phyloP scores from a whole-genome alignment of 768 basidiomycete species.

The Lactarius deliciosus region DNA sequence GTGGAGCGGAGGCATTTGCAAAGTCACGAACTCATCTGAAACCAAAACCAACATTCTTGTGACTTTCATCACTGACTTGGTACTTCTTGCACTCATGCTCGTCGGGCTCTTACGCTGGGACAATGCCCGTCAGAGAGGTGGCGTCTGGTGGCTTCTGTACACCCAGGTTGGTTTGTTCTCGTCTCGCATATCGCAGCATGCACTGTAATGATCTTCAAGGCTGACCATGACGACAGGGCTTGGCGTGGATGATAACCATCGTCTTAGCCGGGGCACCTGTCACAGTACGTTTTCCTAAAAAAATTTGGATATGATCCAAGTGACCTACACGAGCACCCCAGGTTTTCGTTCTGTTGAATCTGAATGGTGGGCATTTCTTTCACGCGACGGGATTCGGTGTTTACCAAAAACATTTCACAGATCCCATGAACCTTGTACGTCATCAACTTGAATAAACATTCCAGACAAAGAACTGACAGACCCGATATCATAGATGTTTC shows the following conservation, averaged over 20 bases:
- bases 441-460: background rate
- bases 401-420: background rate
- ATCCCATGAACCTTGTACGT: slow-evolving; percentile 10
- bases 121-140: background rate
- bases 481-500: slow-evolving; percentile 9
- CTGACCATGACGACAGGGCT: background rate
- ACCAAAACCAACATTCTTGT: slow-evolving; percentile 1
- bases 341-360: slow-evolving; percentile 8
- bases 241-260: slow-evolving; percentile 1
- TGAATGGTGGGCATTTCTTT: slow-evolving; percentile 4
- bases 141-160: slow-evolving; percentile 11
- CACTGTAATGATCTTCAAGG: background rate
- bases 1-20: background rate
- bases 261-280: slow-evolving; percentile 1
- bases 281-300: background rate
- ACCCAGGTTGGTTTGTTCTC: background rate
- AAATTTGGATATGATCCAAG: background rate
- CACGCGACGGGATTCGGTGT: too few species aligned
- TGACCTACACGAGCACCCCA: background rate
- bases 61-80: slow-evolving; percentile 5
- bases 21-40: background rate
- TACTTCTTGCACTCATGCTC: slow-evolving; percentile 10
- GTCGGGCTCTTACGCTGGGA: slow-evolving; percentile 16
- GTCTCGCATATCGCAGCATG: background rate
- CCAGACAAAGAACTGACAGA: background rate